Base-by-base conservation (phyloP, 768 basidiomycete genomes). In the Lyophyllum decastes region DNA sequence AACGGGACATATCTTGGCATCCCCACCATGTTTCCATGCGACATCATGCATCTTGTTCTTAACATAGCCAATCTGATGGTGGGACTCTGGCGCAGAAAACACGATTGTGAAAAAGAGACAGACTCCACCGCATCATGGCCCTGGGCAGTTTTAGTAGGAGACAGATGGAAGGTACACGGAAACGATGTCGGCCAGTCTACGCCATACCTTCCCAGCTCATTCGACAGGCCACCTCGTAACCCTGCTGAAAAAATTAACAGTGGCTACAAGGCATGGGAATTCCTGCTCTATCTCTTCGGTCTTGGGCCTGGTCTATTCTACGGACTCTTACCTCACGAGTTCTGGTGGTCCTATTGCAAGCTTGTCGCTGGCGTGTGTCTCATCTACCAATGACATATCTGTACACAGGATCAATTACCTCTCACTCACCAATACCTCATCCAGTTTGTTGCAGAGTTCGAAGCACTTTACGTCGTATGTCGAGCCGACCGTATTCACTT, bases 11-110 rank as follows among this genome's bases (percentile, higher is more conserved):
- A 57, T 19, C 63, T 76, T 17, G 61, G 64, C 0, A 61, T 76
- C 45, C 74, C 76, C 0, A 48, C 52, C 0, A 69, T 68, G 44
- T 79, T 77, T 52, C 54, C 61, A 14, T 59, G 54, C 0, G 74
- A 81, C 45, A 58, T 74, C 17, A 79, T 80, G 76, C 79, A 81
- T 59, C 64, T 73, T 1, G 55, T 59, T 1, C 61, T 82, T 9
- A 82, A 81, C 61, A 22, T 78, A 1, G 49, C 71, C 1, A 78
- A 80, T 40, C 67, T 78, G 10, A 34, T 75, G 12, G 22, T 78
- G 38, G 30, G 48, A 4, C 66, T 79, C 3, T 78, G 76, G 75
- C 68, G 67, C 10, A 72, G 71, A 9, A 51, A 33, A 12, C 49
- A 70, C 4, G 60, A 72, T 47, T 59, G 58, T 34, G 55, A 55